Conservation (phyloP, 306 rosid species). For the Trifolium fragiferum region DNA sequence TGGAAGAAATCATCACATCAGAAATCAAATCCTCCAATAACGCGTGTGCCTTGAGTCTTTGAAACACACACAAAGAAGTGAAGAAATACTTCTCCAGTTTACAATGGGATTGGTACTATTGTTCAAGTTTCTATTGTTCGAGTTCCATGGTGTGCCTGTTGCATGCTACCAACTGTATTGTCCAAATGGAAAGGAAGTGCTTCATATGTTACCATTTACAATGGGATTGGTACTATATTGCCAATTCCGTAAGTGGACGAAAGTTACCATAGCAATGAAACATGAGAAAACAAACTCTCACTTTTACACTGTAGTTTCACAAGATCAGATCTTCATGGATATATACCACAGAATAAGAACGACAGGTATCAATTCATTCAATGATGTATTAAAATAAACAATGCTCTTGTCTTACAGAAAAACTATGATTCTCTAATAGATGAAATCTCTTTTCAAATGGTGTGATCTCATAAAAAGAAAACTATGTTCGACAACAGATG, state of each 20-base stretch:
- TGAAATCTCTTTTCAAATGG: not conserved
- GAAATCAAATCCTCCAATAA: no score
- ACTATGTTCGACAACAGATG: no score
- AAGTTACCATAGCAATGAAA: not conserved
- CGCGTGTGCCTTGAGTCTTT: no score
- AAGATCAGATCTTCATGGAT: not conserved
- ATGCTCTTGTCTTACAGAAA: not conserved
- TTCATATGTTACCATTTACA: not conserved
- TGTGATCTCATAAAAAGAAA: no score
- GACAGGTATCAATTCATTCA: conserved; percentile 2
- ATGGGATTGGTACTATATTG: not conserved
- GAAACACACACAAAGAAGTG: no score
- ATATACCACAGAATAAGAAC: not conserved
- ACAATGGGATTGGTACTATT: no score
- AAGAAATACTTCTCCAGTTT: no score
- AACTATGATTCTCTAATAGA: not conserved
- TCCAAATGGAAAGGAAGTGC: not conserved
- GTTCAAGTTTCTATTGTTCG: no score
- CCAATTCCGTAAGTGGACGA: not conserved
- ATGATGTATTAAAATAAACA: not conserved
- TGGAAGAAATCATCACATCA: no score
- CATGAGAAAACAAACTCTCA: no score
- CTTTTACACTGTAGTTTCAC: no score
- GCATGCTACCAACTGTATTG: not conserved
- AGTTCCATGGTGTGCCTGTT: not conserved